Percentiles rank a stretch among this genome's conserved stretches.
phyloP scores from a whole-genome alignment of 2,329 filamentous ascomycete genomes.

The Truncatella angustata region DNA sequence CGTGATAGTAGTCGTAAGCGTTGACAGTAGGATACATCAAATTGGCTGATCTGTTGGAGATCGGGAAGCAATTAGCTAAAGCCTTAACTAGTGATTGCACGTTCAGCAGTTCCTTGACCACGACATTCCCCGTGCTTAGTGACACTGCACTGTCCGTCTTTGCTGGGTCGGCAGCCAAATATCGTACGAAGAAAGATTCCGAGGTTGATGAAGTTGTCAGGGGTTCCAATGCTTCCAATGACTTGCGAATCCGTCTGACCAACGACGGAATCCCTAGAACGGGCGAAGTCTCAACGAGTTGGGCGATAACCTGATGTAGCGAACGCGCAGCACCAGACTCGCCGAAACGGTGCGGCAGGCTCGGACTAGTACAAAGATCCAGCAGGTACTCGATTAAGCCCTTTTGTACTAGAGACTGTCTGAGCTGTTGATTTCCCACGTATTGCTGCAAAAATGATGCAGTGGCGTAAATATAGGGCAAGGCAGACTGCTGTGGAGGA shows the following conservation, averaged over 20 bases:
- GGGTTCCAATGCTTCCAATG: conserved; percentile 66
- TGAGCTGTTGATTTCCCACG: conserved; percentile 71
- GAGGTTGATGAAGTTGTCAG: conserved; percentile 55
- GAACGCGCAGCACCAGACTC: conserved; percentile 66
- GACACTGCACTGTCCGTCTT: conserved; percentile 37
- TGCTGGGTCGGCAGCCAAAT: conserved; percentile 46
- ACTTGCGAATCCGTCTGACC: conserved; percentile 68
- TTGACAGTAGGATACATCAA: conserved; percentile 75
- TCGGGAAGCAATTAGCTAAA: conserved; percentile 71
- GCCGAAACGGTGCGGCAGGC: conserved; percentile 71
- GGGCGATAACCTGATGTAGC: conserved; percentile 71
- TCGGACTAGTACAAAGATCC: conserved; percentile 79
- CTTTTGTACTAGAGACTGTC: conserved; percentile 69
- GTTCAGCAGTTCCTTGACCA: conserved; percentile 75
- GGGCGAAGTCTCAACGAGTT: conserved; percentile 77
- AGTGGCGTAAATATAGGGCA: conserved; percentile 72
- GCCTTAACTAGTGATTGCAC: conserved; percentile 75
- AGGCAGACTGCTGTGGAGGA: conserved; percentile 39
- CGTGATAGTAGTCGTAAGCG: conserved; percentile 77
- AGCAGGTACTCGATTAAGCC: conserved; percentile 82
- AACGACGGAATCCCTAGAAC: conserved; percentile 80
- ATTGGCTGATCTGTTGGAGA: conserved; percentile 61
- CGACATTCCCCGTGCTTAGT: conserved; percentile 65
- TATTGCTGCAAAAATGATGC: conserved; percentile 75
- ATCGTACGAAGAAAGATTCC: conserved; percentile 68